Conservation (phyloP, 1,284 basidiomycete species). For the Heliocybe sulcata region DNA sequence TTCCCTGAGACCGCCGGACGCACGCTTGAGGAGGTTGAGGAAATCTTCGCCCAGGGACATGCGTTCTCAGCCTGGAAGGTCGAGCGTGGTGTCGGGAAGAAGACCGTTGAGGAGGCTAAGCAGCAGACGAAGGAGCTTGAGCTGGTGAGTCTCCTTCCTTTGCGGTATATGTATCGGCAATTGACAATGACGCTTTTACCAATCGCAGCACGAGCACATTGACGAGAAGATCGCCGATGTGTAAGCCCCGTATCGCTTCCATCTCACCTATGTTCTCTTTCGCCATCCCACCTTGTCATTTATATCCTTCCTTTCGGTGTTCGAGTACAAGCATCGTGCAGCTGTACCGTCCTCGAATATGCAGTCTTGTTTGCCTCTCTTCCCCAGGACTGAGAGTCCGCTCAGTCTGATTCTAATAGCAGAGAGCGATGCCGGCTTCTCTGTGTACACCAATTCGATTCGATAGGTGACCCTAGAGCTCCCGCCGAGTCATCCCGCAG, state of each 20-base stretch:
- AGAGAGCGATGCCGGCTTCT: too few species aligned
- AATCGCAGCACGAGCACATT: background rate
- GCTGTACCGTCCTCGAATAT: too few species aligned
- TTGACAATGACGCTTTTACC: background rate
- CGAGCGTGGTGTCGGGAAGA: slow-evolving; percentile 52
- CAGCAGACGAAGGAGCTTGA: background rate
- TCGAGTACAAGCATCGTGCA: too few species aligned
- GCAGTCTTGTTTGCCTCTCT: too few species aligned
- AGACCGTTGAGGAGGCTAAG: slow-evolving; percentile 41
- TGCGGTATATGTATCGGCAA: background rate
- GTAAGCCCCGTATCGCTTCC: background rate
- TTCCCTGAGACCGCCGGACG: slow-evolving; percentile 70
- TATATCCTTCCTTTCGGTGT: too few species aligned
- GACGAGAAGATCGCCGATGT: background rate
- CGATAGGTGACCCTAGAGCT: too few species aligned
- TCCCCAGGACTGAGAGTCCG: too few species aligned
- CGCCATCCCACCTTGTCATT: too few species aligned
- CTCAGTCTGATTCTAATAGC: too few species aligned
- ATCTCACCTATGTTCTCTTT: background rate
- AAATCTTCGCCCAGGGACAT: slow-evolving; percentile 64
- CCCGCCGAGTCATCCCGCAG: too few species aligned
- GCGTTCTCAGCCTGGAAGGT: slow-evolving; percentile 68
- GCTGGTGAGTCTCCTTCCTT: background rate
- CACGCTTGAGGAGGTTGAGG: slow-evolving; percentile 71
- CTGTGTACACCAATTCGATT: too few species aligned